Percentiles rank a stretch among this genome's conserved stretches.
These are phyloP conservation scores for Alternaria consortialis DNA, from an alignment of 2,329 filamentous ascomycete genomes.

Conservation along the genomic window DNA sequence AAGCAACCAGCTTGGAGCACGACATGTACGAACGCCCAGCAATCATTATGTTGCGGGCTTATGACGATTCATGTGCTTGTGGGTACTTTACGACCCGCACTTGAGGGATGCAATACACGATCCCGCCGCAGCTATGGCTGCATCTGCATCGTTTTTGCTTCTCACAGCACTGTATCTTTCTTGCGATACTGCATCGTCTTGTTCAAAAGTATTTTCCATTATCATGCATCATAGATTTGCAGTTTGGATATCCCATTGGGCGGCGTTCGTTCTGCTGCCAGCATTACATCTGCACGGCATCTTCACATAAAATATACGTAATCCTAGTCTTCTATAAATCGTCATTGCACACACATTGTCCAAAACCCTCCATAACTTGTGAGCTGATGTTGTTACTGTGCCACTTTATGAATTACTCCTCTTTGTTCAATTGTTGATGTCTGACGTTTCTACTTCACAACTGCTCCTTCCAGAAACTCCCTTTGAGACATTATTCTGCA, in stretches of 20 bases:
- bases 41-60: neutral
- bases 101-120: neutral
- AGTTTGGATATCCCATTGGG: constrained; percentile 22
- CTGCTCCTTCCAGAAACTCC: neutral
- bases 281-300: neutral
- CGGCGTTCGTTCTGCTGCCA: constrained; percentile 21
- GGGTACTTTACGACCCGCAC: neutral
- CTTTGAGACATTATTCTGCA: constrained; percentile 6
- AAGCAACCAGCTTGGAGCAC: constrained; percentile 6
- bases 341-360: neutral
- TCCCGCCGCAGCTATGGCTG: neutral
- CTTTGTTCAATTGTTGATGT: constrained; percentile 3
- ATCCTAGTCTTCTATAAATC: neutral
- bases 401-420: neutral
- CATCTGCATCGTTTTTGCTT: neutral
- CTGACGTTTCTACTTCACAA: constrained; percentile 3
- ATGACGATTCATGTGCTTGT: neutral
- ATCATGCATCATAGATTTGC: constrained; percentile 6
- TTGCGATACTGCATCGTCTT: neutral
- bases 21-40: neutral
- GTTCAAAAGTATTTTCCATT: neutral
- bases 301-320: constrained; percentile 4
- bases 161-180: neutral
- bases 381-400: neutral
- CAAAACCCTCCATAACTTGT: neutral